Conservation (phyloP, 768 basidiomycete genomes). For the Mycena polygramma region DNA sequence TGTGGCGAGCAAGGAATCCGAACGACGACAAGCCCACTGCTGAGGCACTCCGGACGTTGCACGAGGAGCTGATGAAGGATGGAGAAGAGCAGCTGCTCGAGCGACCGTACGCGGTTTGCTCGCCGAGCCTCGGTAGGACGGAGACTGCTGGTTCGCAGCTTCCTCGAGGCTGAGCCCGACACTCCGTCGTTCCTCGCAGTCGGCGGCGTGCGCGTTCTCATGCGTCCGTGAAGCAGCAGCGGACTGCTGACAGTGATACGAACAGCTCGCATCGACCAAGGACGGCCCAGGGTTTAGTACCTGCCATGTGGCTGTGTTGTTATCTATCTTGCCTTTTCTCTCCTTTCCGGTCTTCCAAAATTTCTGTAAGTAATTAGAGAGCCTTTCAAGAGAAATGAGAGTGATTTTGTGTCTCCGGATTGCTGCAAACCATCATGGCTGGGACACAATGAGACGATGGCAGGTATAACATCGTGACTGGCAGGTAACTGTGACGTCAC, state of each 20-base stretch:
- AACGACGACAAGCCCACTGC: constrained; percentile 22
- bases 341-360: too few relatives aligned
- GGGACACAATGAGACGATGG: too few relatives aligned
- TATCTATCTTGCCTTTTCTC: too few relatives aligned
- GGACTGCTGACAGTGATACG: background rate
- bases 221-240: background rate
- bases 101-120: constrained; percentile 17
- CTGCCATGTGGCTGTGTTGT: too few relatives aligned
- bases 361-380: too few relatives aligned
- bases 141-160: constrained; percentile 21
- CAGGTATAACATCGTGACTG: too few relatives aligned
- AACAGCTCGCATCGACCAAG: too few relatives aligned
- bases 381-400: too few relatives aligned
- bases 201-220: constrained; percentile 26
- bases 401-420: too few relatives aligned
- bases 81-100: constrained; percentile 14
- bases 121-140: constrained; percentile 8
- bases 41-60: background rate
- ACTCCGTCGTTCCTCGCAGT: constrained; percentile 19
- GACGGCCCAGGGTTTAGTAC: too few relatives aligned
- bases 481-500: too few relatives aligned
- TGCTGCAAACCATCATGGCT: too few relatives aligned
- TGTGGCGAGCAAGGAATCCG: constrained; percentile 16
- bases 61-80: constrained; percentile 5
- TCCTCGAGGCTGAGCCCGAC: constrained; percentile 16